Percentiles rank a stretch among this genome's conserved stretches.
Conservation (phyloP, 2,329 filamentous ascomycete genomes). For the Venturia carpophila region DNA sequence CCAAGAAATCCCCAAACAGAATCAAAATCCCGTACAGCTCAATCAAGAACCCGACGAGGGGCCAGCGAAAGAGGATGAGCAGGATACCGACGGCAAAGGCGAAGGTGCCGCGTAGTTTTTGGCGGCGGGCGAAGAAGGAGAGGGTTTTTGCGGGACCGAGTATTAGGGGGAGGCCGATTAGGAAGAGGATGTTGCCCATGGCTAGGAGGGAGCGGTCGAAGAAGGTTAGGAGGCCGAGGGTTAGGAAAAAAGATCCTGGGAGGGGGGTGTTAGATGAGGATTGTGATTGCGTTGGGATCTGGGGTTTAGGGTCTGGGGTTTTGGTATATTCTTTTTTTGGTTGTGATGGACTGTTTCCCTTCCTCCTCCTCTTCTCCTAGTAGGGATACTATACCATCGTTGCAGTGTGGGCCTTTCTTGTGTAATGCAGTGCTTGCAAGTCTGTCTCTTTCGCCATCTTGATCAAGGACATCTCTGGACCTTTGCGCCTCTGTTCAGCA, state of each 20-base stretch:
- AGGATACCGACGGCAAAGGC: slow-evolving; percentile 78
- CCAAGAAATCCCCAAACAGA: slow-evolving; percentile 92
- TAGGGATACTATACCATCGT: too few species aligned
- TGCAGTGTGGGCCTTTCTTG: too few species aligned
- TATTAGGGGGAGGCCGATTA: slow-evolving; percentile 91
- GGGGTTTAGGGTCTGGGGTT: not conserved
- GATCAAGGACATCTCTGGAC: not conserved
- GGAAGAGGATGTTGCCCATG: slow-evolving; percentile 99
- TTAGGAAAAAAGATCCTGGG: slow-evolving; percentile 84
- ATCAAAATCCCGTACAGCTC: slow-evolving; percentile 91
- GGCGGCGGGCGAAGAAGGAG: slow-evolving; percentile 85
- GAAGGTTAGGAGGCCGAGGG: slow-evolving; percentile 91
- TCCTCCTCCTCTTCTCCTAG: too few species aligned
- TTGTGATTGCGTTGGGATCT: not conserved
- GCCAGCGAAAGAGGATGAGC: slow-evolving; percentile 84
- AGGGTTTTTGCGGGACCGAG: slow-evolving; percentile 88
- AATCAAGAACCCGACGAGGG: slow-evolving; percentile 79
- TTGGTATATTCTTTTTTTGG: not conserved
- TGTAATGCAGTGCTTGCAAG: too few species aligned
- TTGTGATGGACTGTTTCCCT: too few species aligned
- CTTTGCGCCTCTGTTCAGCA: not conserved
- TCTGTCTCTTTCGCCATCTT: not conserved
- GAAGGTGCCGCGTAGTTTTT: slow-evolving; percentile 85
- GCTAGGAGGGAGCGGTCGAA: slow-evolving; percentile 97
- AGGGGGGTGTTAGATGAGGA: slow-evolving; percentile 21